phyloP scores from a whole-genome alignment of 768 basidiomycete genomes.

The Boletus tylopilopsis region DNA sequence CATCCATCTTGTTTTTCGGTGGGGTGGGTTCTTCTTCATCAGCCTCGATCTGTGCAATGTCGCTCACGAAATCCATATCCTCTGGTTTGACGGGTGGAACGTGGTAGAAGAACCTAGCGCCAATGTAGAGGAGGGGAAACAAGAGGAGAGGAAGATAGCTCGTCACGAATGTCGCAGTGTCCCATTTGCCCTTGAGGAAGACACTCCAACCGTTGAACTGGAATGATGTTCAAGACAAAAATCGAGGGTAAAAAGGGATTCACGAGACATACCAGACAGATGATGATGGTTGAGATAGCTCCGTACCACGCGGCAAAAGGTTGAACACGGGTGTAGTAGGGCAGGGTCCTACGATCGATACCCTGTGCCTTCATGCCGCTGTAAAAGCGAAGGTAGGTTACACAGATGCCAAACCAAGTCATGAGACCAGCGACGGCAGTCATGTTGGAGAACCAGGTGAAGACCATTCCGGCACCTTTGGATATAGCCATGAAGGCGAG shows the following conservation, averaged over 20 bases:
- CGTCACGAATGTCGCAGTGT: slow-evolving; percentile 68
- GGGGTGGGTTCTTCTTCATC: slow-evolving; percentile 68
- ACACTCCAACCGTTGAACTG: slow-evolving; percentile 49
- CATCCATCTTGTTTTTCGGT: slow-evolving; percentile 63
- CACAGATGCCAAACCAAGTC: slow-evolving; percentile 76
- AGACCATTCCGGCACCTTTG: slow-evolving; percentile 65
- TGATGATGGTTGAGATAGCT: slow-evolving; percentile 34
- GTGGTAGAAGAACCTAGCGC: slow-evolving; percentile 45
- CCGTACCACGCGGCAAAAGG: slow-evolving; percentile 69
- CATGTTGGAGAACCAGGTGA: slow-evolving; percentile 79
- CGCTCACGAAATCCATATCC: slow-evolving; percentile 84
- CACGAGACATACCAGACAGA: slow-evolving; percentile 55
- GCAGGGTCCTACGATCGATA: slow-evolving; percentile 64
- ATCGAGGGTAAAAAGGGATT: background rate
- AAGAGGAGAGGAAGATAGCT: slow-evolving; percentile 70
- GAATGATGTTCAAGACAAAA: slow-evolving; percentile 29
- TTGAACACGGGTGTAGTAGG: slow-evolving; percentile 64
- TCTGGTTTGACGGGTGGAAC: slow-evolving; percentile 30
- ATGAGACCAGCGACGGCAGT: slow-evolving; percentile 65
- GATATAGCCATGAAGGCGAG: slow-evolving; percentile 83
- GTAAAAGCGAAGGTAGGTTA: slow-evolving; percentile 83
- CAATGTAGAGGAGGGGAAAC: slow-evolving; percentile 74
- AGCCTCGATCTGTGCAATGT: slow-evolving; percentile 67
- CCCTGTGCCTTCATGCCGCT: slow-evolving; percentile 80
- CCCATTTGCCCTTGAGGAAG: slow-evolving; percentile 54